These are phyloP conservation scores for Mycosarcoma maydis DNA, from an alignment of 1,284 basidiomycete genomes.

Conservation along the genomic window DNA sequence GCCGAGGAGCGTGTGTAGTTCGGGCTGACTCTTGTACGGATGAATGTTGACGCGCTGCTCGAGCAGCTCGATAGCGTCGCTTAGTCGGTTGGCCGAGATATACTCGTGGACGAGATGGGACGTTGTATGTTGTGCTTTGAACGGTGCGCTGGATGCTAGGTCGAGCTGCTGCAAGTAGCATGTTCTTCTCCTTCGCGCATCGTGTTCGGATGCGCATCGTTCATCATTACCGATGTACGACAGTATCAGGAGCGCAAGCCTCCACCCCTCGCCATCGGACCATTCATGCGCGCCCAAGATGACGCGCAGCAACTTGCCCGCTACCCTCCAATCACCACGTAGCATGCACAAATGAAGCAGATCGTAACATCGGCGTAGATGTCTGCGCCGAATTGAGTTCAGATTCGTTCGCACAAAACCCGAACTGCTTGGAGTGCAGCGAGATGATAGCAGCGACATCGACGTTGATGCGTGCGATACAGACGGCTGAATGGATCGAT, in stretches of 20 bases:
- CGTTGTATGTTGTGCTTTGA: slow-evolving; percentile 18
- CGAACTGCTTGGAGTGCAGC: background rate
- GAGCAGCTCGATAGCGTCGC: slow-evolving; percentile 29
- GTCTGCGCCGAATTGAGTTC: slow-evolving; percentile 12
- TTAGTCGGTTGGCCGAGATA: slow-evolving; percentile 9
- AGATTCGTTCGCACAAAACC: slow-evolving; percentile 11
- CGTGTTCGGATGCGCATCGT: background rate
- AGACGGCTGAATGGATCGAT: slow-evolving; percentile 18
- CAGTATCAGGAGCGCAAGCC: slow-evolving; percentile 1
- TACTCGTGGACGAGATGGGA: slow-evolving; percentile 16
- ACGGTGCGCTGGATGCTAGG: slow-evolving; percentile 3
- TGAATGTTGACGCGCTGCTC: slow-evolving; percentile 25
- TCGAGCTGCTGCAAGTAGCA: slow-evolving; percentile 18
- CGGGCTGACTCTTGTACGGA: slow-evolving; percentile 23
- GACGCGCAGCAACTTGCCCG: slow-evolving; percentile 14
- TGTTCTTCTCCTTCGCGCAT: background rate
- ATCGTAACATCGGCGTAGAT: slow-evolving; percentile 30
- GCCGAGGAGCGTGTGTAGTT: slow-evolving; percentile 23
- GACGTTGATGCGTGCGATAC: slow-evolving; percentile 22
- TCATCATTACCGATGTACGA: background rate
- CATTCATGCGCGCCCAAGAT: slow-evolving; percentile 33
- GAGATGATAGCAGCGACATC: slow-evolving; percentile 7
- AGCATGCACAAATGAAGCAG: slow-evolving; percentile 17
- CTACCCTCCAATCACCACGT: slow-evolving; percentile 7
- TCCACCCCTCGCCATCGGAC: slow-evolving; percentile 13